phyloP scores from a whole-genome alignment of 225 moss, liverwort and hornwort genomes.

The Polytrichum commune region DNA sequence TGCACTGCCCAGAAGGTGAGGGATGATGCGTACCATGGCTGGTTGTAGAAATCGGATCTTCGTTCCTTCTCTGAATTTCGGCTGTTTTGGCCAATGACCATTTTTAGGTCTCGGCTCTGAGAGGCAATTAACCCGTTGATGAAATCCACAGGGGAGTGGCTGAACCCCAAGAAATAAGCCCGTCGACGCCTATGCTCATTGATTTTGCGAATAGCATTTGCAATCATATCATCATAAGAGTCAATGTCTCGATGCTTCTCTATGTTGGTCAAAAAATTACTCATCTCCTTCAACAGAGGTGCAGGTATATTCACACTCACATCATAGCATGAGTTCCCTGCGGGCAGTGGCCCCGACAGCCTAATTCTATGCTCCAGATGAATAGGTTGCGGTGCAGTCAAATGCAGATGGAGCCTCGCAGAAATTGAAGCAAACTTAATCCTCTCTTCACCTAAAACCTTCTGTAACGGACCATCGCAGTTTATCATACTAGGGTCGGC shows the following conservation, averaged over 20 bases:
- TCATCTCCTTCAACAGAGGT: conserved; percentile 94
- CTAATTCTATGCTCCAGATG: conserved; percentile 76
- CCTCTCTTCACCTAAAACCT: conserved; percentile 85
- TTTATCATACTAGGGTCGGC: conserved; percentile 89
- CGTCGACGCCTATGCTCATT: conserved; percentile 94
- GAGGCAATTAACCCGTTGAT: conserved; percentile 95
- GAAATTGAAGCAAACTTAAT: conserved; percentile 92
- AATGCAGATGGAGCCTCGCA: conserved; percentile 77
- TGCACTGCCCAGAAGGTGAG: not conserved
- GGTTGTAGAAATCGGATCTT: conserved; percentile 99
- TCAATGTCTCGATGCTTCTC: conserved; percentile 97
- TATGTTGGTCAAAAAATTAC: conserved; percentile 75
- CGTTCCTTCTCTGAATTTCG: conserved; percentile 94
- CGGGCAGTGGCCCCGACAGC: conserved; percentile 75
- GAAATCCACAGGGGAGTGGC: conserved; percentile 96
- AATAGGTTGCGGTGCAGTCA: conserved; percentile 83
- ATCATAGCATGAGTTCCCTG: conserved; percentile 89
- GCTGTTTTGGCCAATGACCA: conserved; percentile 83
- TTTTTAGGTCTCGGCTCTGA: conserved; percentile 94
- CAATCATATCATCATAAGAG: conserved; percentile 76
- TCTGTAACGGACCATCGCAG: conserved; percentile 76
- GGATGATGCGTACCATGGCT: conserved; percentile 68
- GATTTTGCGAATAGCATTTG: conserved; percentile 80
- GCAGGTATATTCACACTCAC: conserved; percentile 88
- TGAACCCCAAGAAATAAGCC: conserved; percentile 93